These are phyloP conservation scores for Veloboletus limbatus DNA, from an alignment of 1,284 basidiomycete species.

Conservation along the genomic window DNA sequence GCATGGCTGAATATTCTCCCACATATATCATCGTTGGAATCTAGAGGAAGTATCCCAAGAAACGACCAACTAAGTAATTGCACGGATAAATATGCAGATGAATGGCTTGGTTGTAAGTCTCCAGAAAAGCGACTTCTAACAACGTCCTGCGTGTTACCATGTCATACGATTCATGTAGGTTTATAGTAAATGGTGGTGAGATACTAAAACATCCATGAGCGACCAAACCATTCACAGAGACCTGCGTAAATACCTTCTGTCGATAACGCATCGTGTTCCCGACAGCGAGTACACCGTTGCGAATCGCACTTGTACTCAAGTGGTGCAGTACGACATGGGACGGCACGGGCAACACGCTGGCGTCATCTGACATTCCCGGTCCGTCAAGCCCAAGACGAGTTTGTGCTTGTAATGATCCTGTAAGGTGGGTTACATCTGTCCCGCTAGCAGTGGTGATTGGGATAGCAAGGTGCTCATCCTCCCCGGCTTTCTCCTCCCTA, in stretches of 20 bases:
- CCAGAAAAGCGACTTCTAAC: slow-evolving; percentile 22
- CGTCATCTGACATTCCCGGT: slow-evolving; percentile 75
- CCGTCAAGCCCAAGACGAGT: slow-evolving; percentile 38
- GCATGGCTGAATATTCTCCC: slow-evolving; percentile 21
- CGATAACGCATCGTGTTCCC: slow-evolving; percentile 92
- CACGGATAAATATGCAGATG: slow-evolving; percentile 30
- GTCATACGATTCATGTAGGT: slow-evolving; percentile 39
- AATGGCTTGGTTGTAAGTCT: slow-evolving; percentile 10
- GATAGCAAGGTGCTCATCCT: slow-evolving; percentile 23
- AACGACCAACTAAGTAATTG: slow-evolving; percentile 27
- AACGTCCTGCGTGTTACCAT: slow-evolving; percentile 25
- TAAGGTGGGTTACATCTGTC: slow-evolving; percentile 35
- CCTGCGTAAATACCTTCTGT: slow-evolving; percentile 66
- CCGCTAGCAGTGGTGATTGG: slow-evolving; percentile 38
- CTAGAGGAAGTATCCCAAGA: slow-evolving; percentile 33
- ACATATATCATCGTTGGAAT: slow-evolving; percentile 21
- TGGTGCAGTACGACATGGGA: slow-evolving; percentile 96
- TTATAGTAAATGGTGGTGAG: slow-evolving; percentile 61
- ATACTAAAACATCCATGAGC: slow-evolving; percentile 38
- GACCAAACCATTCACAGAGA: background rate
- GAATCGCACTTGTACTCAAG: slow-evolving; percentile 93
- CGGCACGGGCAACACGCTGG: slow-evolving; percentile 89
- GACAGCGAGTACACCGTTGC: slow-evolving; percentile 91
- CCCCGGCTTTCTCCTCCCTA: slow-evolving; percentile 27
- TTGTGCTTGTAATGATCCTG: slow-evolving; percentile 17